Evolutionary conservation across 2,329 filamentous ascomycete genomes (phyloP).

Genomic region (Sarocladium brachiariae): DNA sequence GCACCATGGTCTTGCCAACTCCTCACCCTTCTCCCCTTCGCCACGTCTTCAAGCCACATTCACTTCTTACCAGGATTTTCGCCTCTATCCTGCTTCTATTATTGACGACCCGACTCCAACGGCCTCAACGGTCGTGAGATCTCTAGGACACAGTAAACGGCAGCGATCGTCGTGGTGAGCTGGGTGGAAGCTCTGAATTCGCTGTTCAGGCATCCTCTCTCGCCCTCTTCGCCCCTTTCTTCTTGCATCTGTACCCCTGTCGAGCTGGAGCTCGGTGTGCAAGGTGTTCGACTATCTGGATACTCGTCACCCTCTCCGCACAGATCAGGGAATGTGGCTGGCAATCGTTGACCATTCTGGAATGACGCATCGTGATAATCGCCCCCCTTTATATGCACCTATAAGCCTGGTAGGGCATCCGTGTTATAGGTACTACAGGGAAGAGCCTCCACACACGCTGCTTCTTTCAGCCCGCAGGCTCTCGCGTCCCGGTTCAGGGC

Average conservation of each 20-base stretch:
- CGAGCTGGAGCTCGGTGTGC: not conserved
- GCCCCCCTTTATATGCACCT: conserved; percentile 2
- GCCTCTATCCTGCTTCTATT: not conserved
- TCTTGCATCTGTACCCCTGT: conserved; percentile 8
- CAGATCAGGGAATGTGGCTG: conserved; percentile 4
- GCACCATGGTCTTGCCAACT: no score
- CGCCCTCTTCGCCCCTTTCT: not conserved
- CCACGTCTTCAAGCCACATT: not conserved
- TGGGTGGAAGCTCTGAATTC: not conserved
- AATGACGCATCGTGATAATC: conserved; percentile 9
- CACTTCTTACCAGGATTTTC: not conserved
- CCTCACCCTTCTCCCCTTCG: not conserved
- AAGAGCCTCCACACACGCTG: not conserved
- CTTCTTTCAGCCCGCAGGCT: not conserved
- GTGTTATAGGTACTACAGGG: not conserved
- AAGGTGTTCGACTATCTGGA: not conserved
- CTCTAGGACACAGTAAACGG: not conserved
- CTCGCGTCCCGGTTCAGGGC: not conserved
- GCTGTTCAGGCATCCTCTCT: not conserved
- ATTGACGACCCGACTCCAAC: not conserved
- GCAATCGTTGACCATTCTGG: not conserved
- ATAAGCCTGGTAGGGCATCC: not conserved
- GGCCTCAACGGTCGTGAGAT: not conserved
- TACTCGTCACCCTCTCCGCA: conserved; percentile 1
- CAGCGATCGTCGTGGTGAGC: conserved; percentile 4